phyloP scores from a whole-genome alignment of 2,329 filamentous ascomycete genomes.

The Neofusicoccum sp. region DNA sequence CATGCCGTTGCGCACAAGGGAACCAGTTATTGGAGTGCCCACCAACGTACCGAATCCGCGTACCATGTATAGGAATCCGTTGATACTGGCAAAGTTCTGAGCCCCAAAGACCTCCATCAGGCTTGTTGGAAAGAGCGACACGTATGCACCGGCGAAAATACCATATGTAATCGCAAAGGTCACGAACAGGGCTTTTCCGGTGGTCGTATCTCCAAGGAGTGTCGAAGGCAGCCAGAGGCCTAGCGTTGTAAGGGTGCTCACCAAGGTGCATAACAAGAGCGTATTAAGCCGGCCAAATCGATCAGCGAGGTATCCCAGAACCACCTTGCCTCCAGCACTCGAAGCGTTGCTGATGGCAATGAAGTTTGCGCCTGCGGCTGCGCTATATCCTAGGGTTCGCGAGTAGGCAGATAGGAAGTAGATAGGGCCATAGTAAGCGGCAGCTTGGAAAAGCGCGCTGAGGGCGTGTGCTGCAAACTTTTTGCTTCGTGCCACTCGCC shows the following conservation, averaged over 20 bases:
- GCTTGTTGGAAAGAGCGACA: constrained; percentile 38
- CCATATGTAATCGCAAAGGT: constrained; percentile 45
- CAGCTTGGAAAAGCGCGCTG: constrained; percentile 31
- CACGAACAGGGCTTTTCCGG: constrained; percentile 29
- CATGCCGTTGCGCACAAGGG: constrained; percentile 23
- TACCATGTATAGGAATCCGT: constrained; percentile 40
- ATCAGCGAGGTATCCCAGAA: constrained; percentile 40
- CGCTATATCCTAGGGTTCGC: constrained; percentile 38
- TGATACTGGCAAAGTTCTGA: constrained; percentile 24
- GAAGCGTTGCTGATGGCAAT: constrained; percentile 42
- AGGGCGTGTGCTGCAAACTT: constrained; percentile 40
- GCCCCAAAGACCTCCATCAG: constrained; percentile 41
- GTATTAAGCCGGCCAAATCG: constrained; percentile 40
- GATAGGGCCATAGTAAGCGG: constrained; percentile 40
- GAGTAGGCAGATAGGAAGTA: constrained; percentile 42
- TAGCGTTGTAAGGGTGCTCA: constrained; percentile 29
- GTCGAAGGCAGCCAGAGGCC: constrained; percentile 29
- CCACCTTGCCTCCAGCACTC: constrained; percentile 40
- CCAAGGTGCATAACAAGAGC: constrained; percentile 32
- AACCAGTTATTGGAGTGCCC: constrained; percentile 38
- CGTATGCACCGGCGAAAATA: constrained; percentile 49
- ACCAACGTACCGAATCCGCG: constrained; percentile 38
- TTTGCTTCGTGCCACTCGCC: constrained; percentile 32
- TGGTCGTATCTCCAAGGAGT: constrained; percentile 21
- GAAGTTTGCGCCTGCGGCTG: constrained; percentile 37